Base-by-base conservation (phyloP, 2,329 filamentous ascomycete species). In the Penicillium sp. region DNA sequence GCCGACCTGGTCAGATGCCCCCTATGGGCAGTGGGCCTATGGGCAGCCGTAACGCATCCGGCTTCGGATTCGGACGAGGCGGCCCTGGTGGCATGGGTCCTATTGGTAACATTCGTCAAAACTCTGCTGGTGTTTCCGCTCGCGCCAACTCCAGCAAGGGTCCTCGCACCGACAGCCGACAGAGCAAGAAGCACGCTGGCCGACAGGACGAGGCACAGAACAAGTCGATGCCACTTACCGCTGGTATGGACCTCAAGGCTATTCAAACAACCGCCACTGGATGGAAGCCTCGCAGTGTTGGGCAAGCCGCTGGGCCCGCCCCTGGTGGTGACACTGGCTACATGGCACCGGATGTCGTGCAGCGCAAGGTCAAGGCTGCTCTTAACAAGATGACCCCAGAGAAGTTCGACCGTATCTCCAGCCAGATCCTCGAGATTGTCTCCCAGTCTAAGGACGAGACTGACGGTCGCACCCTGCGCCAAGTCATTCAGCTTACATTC, bases 361-460 rank as follows among this genome's bases (percentile, higher is more conserved):
- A 99, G 79, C 88, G 93, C 65, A 99, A 99, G 86, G 94, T 99
- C 73, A 99, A 99, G 86, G 89, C 91, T 61, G 90, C 90, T 58
- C 81, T 99, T 67, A 99, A 99, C 86, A 99, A 99, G 88, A 97
- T 99, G 94, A 97, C 94, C 0, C 94, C 94, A 0, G 94, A 99
- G 78, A 99, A 97, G 71, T 99, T 99, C 67, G 92, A 96, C 72
- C 91, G 88, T 78, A 96, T 99, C 64, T 85, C 94, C 7, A 89
- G 92, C 59, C 91, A 97, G 74, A 96, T 99, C 59, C 83, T 99
- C 29, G 82, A 86, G 50, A 99, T 99, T 71, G 91, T 93, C 27
- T 89, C 85, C 19, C 94, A 99, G 73, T 97, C 93, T 50, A 96
- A 96, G 82, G 89, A 96, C 66, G 94, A 99, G 78, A 84, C 84